phyloP scores from a whole-genome alignment of 73 alveolate genomes.

The Effrenium voratum region DNA sequence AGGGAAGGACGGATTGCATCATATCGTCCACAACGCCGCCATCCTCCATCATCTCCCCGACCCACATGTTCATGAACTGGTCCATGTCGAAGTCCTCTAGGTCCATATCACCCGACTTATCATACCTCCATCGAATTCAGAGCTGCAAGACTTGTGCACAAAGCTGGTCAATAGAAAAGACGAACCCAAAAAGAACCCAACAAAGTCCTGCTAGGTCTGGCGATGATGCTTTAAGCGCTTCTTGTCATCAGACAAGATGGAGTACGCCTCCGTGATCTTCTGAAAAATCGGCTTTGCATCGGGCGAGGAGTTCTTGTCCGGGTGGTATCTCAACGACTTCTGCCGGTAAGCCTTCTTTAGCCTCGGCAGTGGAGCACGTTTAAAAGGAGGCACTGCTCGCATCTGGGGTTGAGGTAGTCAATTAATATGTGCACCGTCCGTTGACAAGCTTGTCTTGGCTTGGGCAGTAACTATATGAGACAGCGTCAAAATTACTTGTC shows the following conservation, averaged over 20 bases:
- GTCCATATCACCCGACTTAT: slow-evolving; percentile 97
- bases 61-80: slow-evolving; percentile 94
- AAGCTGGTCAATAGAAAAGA: too few relatives aligned
- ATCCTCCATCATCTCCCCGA: slow-evolving; percentile 94
- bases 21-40: slow-evolving; percentile 86
- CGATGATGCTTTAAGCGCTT: too few relatives aligned
- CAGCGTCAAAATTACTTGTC: too few relatives aligned
- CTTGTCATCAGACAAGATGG: slow-evolving; percentile 96
- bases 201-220: too few relatives aligned
- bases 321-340: slow-evolving; percentile 96
- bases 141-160: too few relatives aligned
- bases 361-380: slow-evolving; percentile 95
- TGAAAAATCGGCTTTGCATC: slow-evolving; percentile 93
- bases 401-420: too few relatives aligned
- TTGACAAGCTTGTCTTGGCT: too few relatives aligned
- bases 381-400: too few relatives aligned
- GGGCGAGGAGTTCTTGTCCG: slow-evolving; percentile 96
- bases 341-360: slow-evolving; percentile 96
- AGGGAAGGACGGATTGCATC: slow-evolving; percentile 90
- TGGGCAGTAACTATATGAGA: too few relatives aligned
- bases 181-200: too few relatives aligned
- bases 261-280: slow-evolving; percentile 96
- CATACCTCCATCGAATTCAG: too few relatives aligned
- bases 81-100: slow-evolving; percentile 95
- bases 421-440: too few relatives aligned